Conservation (phyloP, 2,329 filamentous ascomycete genomes). For the Calonectria pseudoturangicola region DNA sequence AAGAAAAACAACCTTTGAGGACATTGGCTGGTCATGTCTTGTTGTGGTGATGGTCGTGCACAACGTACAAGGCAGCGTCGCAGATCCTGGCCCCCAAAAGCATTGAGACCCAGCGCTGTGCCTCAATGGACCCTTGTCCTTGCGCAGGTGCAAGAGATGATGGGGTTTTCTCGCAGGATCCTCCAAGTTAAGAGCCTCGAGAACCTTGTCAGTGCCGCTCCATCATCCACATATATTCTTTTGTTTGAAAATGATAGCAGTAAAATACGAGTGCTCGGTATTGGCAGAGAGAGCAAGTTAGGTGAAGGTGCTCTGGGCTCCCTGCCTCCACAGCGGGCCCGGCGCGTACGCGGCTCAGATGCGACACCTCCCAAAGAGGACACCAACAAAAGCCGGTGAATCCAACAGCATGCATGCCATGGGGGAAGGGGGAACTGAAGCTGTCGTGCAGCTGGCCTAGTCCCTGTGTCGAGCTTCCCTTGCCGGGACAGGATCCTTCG, state of each 20-base stretch:
- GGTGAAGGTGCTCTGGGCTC: constrained; percentile 20
- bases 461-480: constrained; percentile 24
- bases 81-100: constrained; percentile 33
- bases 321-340: constrained; percentile 38
- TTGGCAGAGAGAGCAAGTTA: constrained; percentile 22
- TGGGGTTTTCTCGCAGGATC: constrained; percentile 27
- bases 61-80: constrained; percentile 22
- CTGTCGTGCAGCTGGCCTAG: constrained; percentile 21
- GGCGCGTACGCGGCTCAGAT: constrained; percentile 47
- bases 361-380: constrained; percentile 40
- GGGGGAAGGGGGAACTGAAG: constrained; percentile 25
- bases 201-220: constrained; percentile 32
- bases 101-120: constrained; percentile 29
- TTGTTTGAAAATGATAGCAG: neutral
- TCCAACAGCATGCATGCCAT: constrained; percentile 31
- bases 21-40: constrained; percentile 36
- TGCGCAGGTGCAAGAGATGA: constrained; percentile 27
- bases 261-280: neutral
- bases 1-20: constrained; percentile 12
- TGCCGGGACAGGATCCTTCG: constrained; percentile 28
- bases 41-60: constrained; percentile 26
- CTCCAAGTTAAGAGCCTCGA: constrained; percentile 17
- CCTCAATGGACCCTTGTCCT: constrained; percentile 31
- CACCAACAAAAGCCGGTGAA: constrained; percentile 32
- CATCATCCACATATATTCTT: neutral